Evolutionary conservation across 1,139 yeast species (phyloP).

Genomic region (Arxiozyma slooffiae): DNA sequence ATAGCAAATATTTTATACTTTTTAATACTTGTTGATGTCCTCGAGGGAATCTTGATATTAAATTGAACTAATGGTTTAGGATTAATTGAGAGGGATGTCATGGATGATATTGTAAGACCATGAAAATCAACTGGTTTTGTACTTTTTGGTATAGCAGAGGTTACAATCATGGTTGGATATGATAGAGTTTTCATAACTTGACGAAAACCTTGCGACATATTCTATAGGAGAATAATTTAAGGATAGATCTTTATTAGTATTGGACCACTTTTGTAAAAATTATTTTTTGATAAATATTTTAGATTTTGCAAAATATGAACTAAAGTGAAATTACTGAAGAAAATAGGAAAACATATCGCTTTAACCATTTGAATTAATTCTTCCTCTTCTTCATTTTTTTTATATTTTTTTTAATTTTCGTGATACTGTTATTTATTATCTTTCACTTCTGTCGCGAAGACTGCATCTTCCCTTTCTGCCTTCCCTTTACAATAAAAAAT

Average conservation of each 20-base stretch:
- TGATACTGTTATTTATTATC: background rate
- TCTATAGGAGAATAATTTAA: background rate
- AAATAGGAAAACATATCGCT: background rate
- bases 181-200: conserved; percentile 35
- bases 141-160: conserved; percentile 27
- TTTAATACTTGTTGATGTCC: conserved; percentile 60
- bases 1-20: conserved; percentile 49
- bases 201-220: conserved; percentile 18
- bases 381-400: background rate
- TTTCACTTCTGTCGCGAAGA: background rate
- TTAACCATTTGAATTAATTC: background rate
- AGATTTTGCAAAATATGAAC: background rate
- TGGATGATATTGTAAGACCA: conserved; percentile 78
- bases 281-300: too few relatives aligned
- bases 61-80: conserved; percentile 72
- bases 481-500: too few relatives aligned
- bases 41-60: conserved; percentile 73
- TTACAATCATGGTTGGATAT: conserved; percentile 35
- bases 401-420: too few relatives aligned
- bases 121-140: conserved; percentile 22
- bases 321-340: background rate
- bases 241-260: background rate
- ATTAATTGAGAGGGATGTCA: conserved; percentile 61
- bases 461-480: too few relatives aligned
- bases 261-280: background rate